Conservation (phyloP, 352 stramenopile species). For the Thraustochytrium striatum region DNA sequence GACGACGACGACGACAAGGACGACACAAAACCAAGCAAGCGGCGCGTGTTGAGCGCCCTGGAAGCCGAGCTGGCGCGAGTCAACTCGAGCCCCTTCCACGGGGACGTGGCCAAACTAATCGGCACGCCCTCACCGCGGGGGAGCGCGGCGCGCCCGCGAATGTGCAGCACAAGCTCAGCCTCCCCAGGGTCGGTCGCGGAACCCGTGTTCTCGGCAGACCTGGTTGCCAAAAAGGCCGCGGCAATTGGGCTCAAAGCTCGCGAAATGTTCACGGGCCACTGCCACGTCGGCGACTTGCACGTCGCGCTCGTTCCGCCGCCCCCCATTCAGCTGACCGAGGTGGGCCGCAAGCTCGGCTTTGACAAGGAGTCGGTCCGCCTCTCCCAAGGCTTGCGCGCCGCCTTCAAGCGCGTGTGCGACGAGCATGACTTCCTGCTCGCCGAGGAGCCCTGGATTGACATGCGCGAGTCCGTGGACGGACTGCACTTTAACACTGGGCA, state of each 20-base stretch:
- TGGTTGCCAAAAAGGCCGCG: not conserved
- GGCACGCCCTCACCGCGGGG: too few species aligned
- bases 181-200: too few species aligned
- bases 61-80: too few species aligned
- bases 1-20: too few species aligned
- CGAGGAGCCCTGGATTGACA: not conserved
- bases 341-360: not conserved
- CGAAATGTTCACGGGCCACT: conserved; percentile 15
- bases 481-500: not conserved
- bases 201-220: not conserved
- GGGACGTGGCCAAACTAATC: too few species aligned
- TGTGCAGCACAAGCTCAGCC: too few species aligned
- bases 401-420: not conserved
- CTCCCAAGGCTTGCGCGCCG: not conserved
- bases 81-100: too few species aligned
- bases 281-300: not conserved
- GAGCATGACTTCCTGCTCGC: conserved; percentile 4
- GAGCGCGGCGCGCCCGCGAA: too few species aligned
- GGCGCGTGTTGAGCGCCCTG: too few species aligned
- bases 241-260: not conserved
- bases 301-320: not conserved
- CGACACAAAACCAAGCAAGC: too few species aligned
- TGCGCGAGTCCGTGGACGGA: not conserved
- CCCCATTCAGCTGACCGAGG: not conserved
- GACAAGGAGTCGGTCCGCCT: conserved; percentile 18